A percentile compares a stretch with the other conserved stretches of the same genome.
phyloP scores from a whole-genome alignment of 768 basidiomycete species.

The Macrolepiota albuminosa region DNA sequence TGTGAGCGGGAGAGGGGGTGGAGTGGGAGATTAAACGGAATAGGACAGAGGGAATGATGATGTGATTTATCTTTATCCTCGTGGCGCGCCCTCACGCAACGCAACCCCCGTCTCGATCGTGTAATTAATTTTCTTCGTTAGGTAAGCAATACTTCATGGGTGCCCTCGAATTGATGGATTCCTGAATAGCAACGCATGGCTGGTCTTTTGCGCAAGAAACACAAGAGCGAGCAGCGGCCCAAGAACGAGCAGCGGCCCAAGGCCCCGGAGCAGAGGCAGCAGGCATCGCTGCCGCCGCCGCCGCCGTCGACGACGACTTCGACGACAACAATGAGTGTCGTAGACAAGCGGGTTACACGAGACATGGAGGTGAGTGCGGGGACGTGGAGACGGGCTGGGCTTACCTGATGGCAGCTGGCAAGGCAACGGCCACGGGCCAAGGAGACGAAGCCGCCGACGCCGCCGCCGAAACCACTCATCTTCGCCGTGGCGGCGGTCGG shows the following conservation, averaged over 20 bases:
- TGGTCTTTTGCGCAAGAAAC: slow-evolving; percentile 53
- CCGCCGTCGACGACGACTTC: not conserved
- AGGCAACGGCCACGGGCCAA: too few species aligned
- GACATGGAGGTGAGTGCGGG: too few species aligned
- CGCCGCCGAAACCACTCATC: slow-evolving; percentile 52
- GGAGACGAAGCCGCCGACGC: too few species aligned
- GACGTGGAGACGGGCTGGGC: too few species aligned
- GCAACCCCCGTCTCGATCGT: not conserved
- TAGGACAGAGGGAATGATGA: not conserved
- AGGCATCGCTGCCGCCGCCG: too few species aligned
- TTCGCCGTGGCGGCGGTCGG: slow-evolving; percentile 46
- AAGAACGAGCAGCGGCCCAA: not conserved
- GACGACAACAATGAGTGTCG: not conserved
- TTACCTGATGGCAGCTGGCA: too few species aligned
- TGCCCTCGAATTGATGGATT: not conserved
- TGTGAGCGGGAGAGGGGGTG: too few species aligned
- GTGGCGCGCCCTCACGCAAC: not conserved
- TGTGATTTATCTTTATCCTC: not conserved
- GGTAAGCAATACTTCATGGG: not conserved
- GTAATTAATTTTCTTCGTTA: not conserved
- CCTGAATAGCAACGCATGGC: slow-evolving; percentile 30
- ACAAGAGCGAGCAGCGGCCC: slow-evolving; percentile 24
- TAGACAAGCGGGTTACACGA: too few species aligned
- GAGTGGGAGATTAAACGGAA: too few species aligned
- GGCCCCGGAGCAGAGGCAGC: not conserved